These are phyloP conservation scores for Globisporangium iwayamae DNA, from an alignment of 352 stramenopile genomes.

Conservation along the genomic window DNA sequence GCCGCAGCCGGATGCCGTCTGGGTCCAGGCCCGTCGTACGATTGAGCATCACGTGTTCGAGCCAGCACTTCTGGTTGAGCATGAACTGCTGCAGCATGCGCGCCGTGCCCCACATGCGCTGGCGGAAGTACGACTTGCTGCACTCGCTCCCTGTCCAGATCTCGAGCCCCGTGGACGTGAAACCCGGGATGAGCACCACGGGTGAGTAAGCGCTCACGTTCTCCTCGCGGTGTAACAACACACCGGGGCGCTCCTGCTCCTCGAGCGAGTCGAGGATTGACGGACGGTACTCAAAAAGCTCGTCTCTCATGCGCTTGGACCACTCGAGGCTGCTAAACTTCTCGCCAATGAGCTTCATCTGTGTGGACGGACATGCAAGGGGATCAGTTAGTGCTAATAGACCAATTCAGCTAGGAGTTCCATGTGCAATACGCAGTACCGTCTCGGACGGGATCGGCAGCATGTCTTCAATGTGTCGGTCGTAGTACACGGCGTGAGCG, in stretches of 20 bases:
- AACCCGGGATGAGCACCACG: constrained; percentile 91
- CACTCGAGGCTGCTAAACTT: constrained; percentile 67
- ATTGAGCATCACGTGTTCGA: constrained; percentile 92
- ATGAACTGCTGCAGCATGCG: constrained; percentile 88
- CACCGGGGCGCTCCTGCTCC: constrained; percentile 41
- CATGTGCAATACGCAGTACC: constrained; percentile 11
- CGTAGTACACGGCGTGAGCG: constrained; percentile 44
- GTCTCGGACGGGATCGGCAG: constrained; percentile 35
- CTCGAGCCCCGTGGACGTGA: constrained; percentile 93
- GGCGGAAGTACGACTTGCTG: constrained; percentile 84
- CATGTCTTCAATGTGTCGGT: constrained; percentile 40
- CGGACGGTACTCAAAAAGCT: constrained; percentile 67
- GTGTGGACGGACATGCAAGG: not conserved
- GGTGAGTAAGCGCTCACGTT: constrained; percentile 60
- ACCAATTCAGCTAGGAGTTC: not conserved
- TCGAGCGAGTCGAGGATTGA: constrained; percentile 23
- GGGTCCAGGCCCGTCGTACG: constrained; percentile 88
- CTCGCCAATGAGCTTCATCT: constrained; percentile 48
- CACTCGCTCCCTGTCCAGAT: constrained; percentile 92
- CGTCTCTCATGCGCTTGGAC: constrained; percentile 62
- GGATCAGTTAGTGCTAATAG: not conserved
- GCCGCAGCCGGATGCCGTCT: constrained; percentile 64
- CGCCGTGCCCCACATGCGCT: constrained; percentile 91
- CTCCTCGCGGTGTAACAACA: constrained; percentile 40
- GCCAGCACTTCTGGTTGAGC: constrained; percentile 90